These are phyloP conservation scores for Gentiana straminea DNA, from an alignment of 257 asterid genomes.

Conservation along the genomic window DNA sequence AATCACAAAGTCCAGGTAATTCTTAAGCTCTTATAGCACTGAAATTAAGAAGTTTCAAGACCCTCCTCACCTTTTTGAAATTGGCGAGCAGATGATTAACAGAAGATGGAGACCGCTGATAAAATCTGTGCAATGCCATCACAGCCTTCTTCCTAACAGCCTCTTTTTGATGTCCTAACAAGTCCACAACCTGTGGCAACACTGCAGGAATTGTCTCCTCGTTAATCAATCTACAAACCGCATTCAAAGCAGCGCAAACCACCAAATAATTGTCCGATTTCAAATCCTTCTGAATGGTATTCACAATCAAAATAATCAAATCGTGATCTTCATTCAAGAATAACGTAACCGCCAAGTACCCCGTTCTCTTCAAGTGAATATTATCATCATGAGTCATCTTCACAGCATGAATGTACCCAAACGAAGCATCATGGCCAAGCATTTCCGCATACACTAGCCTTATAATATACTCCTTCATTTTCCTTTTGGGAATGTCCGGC, in stretches of 20 bases:
- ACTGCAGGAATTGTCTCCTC: conserved; percentile 99
- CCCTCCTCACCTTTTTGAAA: conserved; percentile 69
- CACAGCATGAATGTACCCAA: conserved; percentile 93
- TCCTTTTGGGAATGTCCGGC: conserved; percentile 77
- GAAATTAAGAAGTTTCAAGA: conserved; percentile 1
- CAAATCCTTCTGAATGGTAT: conserved; percentile 97
- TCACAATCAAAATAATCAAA: conserved; percentile 84
- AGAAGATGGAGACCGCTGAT: conserved; percentile 72
- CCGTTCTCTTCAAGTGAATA: conserved; percentile 64
- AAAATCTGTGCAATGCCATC: conserved; percentile 91
- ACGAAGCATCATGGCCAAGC: conserved; percentile 96
- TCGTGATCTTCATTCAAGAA: conserved; percentile 91
- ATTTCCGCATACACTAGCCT: conserved; percentile 84
- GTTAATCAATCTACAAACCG: conserved; percentile 81
- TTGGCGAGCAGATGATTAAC: conserved; percentile 73
- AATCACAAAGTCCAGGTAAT: neutral
- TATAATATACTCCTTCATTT: conserved; percentile 79
- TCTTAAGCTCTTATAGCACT: neutral
- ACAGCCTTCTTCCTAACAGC: conserved; percentile 95
- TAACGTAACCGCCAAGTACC: conserved; percentile 85
- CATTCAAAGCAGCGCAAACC: conserved; percentile 81
- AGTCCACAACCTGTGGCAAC: conserved; percentile 81
- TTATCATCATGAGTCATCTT: conserved; percentile 96
- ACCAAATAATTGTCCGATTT: conserved; percentile 82
- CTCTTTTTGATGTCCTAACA: conserved; percentile 78